Evolutionary conservation across 2,329 filamentous ascomycete genomes (phyloP).

Genomic region (Dichotomopilus funicola): DNA sequence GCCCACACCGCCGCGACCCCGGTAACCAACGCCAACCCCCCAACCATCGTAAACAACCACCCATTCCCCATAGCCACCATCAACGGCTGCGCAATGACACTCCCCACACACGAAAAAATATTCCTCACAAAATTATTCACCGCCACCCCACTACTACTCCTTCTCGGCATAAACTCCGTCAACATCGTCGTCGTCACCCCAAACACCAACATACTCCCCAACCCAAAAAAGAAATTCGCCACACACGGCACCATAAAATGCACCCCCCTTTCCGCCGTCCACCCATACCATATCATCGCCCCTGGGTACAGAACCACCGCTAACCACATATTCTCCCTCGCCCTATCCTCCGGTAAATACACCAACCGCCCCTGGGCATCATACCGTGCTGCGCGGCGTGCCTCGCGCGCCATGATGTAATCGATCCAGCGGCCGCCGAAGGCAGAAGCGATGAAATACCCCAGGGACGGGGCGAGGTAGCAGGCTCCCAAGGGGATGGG

Average conservation of each 20-base stretch:
- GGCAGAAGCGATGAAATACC: conserved; percentile 63
- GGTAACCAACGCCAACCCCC: conserved; percentile 48
- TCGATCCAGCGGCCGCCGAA: conserved; percentile 75
- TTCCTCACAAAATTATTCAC: conserved; percentile 78
- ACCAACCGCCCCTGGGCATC: conserved; percentile 60
- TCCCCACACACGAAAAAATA: conserved; percentile 67
- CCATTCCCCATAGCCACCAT: conserved; percentile 66
- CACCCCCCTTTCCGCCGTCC: conserved; percentile 60
- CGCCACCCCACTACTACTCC: conserved; percentile 66
- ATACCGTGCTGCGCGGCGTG: conserved; percentile 60
- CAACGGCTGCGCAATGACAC: conserved; percentile 62
- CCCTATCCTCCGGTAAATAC: conserved; percentile 70
- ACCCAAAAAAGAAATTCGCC: conserved; percentile 67
- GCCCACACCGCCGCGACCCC: conserved; percentile 53
- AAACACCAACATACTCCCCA: conserved; percentile 74
- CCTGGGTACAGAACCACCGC: conserved; percentile 64
- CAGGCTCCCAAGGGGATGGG: conserved; percentile 65
- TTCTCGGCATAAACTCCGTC: conserved; percentile 72
- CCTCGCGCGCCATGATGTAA: conserved; percentile 71
- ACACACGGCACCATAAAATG: conserved; percentile 58
- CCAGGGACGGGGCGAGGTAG: conserved; percentile 69
- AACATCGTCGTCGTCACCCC: conserved; percentile 71
- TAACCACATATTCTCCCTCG: conserved; percentile 76
- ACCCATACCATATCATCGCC: conserved; percentile 70
- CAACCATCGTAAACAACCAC: conserved; percentile 62